phyloP scores from a whole-genome alignment of 75 land plant species.

The Selaginella tamariscina region DNA sequence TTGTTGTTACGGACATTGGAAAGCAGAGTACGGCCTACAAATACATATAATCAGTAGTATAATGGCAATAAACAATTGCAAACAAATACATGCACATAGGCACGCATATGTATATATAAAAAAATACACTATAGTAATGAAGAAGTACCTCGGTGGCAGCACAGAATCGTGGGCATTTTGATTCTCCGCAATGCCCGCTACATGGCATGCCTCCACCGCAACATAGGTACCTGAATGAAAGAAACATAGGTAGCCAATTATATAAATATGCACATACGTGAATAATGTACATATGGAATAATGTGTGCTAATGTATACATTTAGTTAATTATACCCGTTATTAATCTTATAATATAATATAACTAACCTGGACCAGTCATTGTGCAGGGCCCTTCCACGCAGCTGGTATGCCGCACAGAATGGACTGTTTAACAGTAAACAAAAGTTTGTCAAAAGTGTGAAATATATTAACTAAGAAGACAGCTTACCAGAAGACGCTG shows the following conservation, averaged over 20 bases:
- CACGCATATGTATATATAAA: too few species aligned
- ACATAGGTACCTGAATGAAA: slow-evolving; percentile 2
- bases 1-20: slow-evolving; percentile 10
- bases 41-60: too few species aligned
- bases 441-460: neutral
- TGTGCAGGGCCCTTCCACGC: slow-evolving; percentile 2
- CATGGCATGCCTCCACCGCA: slow-evolving; percentile 20
- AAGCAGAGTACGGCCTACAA: slow-evolving; percentile 7
- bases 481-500: neutral
- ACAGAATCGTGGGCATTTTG: slow-evolving; percentile 14
- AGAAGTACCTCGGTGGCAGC: neutral
- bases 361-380: slow-evolving; percentile 13
- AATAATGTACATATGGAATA: too few species aligned
- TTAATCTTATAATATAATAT: too few species aligned
- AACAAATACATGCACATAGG: neutral
- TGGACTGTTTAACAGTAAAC: slow-evolving; percentile 3
- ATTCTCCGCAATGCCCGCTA: slow-evolving; percentile 13
- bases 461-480: neutral
- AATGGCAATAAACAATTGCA: too few species aligned
- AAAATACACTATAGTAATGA: too few species aligned
- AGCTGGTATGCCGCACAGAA: slow-evolving; percentile 16
- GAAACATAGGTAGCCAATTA: too few species aligned
- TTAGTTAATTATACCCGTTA: too few species aligned
- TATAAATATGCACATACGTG: too few species aligned
- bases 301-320: too few species aligned